These are phyloP conservation scores for Cercospora sesami DNA, from an alignment of 2,329 filamentous ascomycete genomes.

Conservation along the genomic window DNA sequence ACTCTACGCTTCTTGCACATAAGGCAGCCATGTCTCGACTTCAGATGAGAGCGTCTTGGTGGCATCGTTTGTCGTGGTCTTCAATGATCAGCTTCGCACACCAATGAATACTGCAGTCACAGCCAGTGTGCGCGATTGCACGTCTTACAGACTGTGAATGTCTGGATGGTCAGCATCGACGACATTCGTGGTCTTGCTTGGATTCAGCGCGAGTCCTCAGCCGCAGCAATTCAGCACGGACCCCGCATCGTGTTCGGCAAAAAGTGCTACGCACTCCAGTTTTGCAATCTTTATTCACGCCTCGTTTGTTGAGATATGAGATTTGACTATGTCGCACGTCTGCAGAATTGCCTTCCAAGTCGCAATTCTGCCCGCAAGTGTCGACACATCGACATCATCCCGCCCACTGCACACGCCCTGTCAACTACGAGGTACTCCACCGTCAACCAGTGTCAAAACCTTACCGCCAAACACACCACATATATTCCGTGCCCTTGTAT, in stretches of 20 bases:
- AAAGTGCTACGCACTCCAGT: background rate
- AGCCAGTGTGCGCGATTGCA: background rate
- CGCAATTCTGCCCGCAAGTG: background rate
- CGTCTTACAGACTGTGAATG: background rate
- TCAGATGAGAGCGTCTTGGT: constrained; percentile 21
- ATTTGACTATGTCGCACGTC: background rate
- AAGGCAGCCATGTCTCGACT: constrained; percentile 21
- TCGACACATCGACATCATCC: background rate
- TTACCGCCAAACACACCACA: background rate
- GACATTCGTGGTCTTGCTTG: background rate
- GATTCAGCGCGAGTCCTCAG: background rate
- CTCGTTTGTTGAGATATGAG: too few relatives aligned
- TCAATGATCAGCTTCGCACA: background rate
- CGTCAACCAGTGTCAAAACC: background rate
- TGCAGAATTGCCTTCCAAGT: background rate
- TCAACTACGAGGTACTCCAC: background rate
- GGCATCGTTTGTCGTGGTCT: constrained; percentile 8
- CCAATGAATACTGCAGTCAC: too few relatives aligned
- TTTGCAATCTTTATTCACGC: background rate
- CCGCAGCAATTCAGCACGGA: background rate
- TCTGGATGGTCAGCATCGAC: background rate
- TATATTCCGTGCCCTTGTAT: background rate
- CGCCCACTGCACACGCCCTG: background rate
- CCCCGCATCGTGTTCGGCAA: background rate
- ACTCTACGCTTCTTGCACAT: constrained; percentile 23